A percentile compares a stretch with the other conserved stretches of the same genome.
These are phyloP conservation scores for Sordariomycetes sp. DNA, from an alignment of 2,329 filamentous ascomycete genomes.

Conservation along the genomic window DNA sequence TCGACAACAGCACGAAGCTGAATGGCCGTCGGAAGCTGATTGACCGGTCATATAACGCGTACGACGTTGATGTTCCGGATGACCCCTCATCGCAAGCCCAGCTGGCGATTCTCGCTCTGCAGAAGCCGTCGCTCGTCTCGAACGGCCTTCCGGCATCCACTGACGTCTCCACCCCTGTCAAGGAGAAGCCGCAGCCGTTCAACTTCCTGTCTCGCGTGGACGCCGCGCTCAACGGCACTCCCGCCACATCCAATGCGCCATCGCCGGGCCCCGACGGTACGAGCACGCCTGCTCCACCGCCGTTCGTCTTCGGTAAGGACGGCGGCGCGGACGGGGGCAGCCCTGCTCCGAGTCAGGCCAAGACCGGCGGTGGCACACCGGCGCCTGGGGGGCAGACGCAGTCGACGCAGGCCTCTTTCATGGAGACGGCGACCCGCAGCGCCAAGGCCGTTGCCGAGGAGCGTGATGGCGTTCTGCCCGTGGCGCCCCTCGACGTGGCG, in stretches of 20 bases:
- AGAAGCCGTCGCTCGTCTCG: slow-evolving; percentile 46
- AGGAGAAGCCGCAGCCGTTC: slow-evolving; percentile 55
- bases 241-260: slow-evolving; percentile 74
- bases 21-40: slow-evolving; percentile 70
- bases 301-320: slow-evolving; percentile 40
- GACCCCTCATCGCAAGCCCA: slow-evolving; percentile 84
- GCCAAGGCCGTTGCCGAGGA: slow-evolving; percentile 49
- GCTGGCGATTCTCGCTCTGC: slow-evolving; percentile 49
- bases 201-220: slow-evolving; percentile 58
- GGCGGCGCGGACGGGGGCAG: slow-evolving; percentile 36
- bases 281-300: slow-evolving; percentile 53
- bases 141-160: slow-evolving; percentile 28
- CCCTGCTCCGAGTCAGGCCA: slow-evolving; percentile 36
- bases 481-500: slow-evolving; percentile 76
- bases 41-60: slow-evolving; percentile 82
- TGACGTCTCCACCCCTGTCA: slow-evolving; percentile 48
- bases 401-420: slow-evolving; percentile 2
- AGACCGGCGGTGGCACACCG: slow-evolving; percentile 37
- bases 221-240: slow-evolving; percentile 64
- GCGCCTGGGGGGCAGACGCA: slow-evolving; percentile 17
- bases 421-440: slow-evolving; percentile 28
- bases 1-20: slow-evolving; percentile 75
- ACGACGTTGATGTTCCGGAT: slow-evolving; percentile 78
- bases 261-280: slow-evolving; percentile 75
- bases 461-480: slow-evolving; percentile 70